These are phyloP conservation scores for Panicum virgatum DNA, from an alignment of 202 grass and related monocot species.

Conservation along the genomic window DNA sequence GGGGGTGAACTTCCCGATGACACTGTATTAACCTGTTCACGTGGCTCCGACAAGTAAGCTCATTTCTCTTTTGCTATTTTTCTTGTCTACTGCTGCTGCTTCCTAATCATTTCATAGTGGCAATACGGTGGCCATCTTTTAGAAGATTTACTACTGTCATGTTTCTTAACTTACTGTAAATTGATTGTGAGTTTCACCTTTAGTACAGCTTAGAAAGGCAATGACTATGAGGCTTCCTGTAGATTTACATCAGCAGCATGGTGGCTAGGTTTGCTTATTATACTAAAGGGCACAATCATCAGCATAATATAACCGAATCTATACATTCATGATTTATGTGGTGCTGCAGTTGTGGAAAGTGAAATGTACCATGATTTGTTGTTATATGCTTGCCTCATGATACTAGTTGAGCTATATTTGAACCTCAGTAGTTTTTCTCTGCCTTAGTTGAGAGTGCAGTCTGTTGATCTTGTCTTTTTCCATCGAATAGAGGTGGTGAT, in stretches of 20 bases:
- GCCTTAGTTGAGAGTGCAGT: not conserved
- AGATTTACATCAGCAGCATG: not conserved
- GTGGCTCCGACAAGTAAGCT: slow-evolving; percentile 86
- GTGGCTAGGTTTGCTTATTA: not conserved
- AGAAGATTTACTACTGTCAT: not conserved
- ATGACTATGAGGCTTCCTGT: not conserved
- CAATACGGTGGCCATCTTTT: not conserved
- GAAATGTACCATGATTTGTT: not conserved
- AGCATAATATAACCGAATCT: not conserved
- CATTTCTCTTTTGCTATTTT: slow-evolving; percentile 22
- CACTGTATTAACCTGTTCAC: slow-evolving; percentile 84
- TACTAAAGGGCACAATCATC: not conserved
- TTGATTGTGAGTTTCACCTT: not conserved
- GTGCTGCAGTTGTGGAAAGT: not conserved
- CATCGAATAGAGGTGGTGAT: not conserved
- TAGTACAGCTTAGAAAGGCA: not conserved
- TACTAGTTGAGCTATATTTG: not conserved
- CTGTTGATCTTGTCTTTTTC: not conserved
- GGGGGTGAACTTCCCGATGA: slow-evolving; percentile 84
- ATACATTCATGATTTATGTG: not conserved
- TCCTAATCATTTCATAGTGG: not conserved
- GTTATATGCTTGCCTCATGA: not conserved
- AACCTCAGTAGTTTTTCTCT: not conserved
- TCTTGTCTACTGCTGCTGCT: not conserved
- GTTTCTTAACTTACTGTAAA: not conserved